These are phyloP conservation scores for Talaromyces sp. DNA, from an alignment of 2,329 filamentous ascomycete species.

Conservation along the genomic window DNA sequence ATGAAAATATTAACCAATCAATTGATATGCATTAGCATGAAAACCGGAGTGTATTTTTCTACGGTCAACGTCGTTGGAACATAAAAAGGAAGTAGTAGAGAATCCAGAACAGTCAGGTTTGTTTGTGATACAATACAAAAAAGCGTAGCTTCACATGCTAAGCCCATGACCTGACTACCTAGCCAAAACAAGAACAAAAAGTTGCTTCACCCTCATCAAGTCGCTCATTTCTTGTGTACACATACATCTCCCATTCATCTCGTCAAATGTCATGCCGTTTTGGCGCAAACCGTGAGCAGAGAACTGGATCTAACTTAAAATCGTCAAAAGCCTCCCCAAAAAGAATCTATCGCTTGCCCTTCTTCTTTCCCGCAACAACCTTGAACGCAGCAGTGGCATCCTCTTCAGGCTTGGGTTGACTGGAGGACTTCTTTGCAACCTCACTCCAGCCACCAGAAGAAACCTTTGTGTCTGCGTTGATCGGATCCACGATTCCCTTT, in stretches of 20 bases:
- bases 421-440: slow-evolving; percentile 84
- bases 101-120: neutral
- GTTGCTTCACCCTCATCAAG: neutral
- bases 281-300: slow-evolving; percentile 1
- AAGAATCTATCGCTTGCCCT: slow-evolving; percentile 64
- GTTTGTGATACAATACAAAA: neutral
- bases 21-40: too few species aligned
- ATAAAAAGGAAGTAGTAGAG: neutral
- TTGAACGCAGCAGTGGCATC: slow-evolving; percentile 64
- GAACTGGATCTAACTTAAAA: neutral
- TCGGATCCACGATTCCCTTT: slow-evolving; percentile 72
- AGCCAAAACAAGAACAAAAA: neutral
- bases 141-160: neutral
- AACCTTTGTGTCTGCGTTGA: slow-evolving; percentile 43
- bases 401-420: slow-evolving; percentile 42
- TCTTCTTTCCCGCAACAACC: slow-evolving; percentile 88
- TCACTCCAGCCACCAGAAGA: slow-evolving; percentile 80
- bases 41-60: neutral
- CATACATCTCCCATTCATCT: neutral
- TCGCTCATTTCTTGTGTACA: neutral
- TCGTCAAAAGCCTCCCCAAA: neutral
- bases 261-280: neutral
- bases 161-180: neutral
- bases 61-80: neutral
- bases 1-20: too few species aligned